These are phyloP conservation scores for Pittosporum tobira DNA, from an alignment of 129 eudicot genomes.

Conservation along the genomic window DNA sequence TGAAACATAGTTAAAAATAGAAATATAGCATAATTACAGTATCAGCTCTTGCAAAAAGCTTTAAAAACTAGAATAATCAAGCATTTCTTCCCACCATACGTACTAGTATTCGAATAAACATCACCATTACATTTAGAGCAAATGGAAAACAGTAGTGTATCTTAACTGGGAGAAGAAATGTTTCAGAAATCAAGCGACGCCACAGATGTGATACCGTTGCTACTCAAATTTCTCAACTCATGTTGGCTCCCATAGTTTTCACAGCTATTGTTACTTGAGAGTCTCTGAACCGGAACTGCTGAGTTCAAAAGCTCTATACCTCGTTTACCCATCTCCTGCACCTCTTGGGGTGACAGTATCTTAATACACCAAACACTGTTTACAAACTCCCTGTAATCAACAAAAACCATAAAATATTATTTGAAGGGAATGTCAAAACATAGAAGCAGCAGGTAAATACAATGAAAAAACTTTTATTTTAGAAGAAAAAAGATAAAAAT, in stretches of 20 bases:
- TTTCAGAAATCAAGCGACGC: conserved; percentile 65
- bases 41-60: conserved; percentile 16
- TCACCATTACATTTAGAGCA: conserved; percentile 24
- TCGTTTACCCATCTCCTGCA: conserved; percentile 80
- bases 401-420: not conserved
- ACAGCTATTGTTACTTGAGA: conserved; percentile 27
- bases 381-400: conserved; percentile 74
- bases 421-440: no score
- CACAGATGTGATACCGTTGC: conserved; percentile 58
- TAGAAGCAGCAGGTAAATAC: not conserved
- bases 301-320: conserved; percentile 65
- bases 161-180: conserved; percentile 9
- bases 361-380: conserved; percentile 75
- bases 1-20: conserved; percentile 2
- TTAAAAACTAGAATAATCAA: conserved; percentile 26
- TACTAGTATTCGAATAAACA: conserved; percentile 7
- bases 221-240: conserved; percentile 43
- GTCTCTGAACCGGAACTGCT: conserved; percentile 40
- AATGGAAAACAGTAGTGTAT: not conserved
- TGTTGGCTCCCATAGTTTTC: conserved; percentile 36
- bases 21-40: conserved; percentile 36
- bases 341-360: conserved; percentile 79
- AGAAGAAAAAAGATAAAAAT: no score
- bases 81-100: conserved; percentile 17
- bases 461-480: no score